Conservation (phyloP, 139 green algal genomes). For the Chlorella ohadii region DNA sequence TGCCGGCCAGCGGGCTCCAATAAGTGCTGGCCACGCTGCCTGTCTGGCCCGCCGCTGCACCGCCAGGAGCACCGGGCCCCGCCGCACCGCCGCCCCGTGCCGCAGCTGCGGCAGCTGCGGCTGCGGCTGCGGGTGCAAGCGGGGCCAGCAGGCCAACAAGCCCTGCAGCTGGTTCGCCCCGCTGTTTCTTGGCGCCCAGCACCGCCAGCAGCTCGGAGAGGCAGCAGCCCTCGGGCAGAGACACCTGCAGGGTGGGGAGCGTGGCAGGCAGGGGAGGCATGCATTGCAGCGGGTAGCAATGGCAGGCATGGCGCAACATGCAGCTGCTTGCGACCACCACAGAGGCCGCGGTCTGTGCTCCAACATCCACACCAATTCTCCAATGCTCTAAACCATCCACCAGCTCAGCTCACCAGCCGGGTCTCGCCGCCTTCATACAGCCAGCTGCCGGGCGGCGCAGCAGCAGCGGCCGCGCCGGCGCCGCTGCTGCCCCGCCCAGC, state of each 20-base stretch:
- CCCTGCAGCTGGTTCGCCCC: background rate
- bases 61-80: background rate
- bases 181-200: slow-evolving; percentile 25
- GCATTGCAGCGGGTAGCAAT: background rate
- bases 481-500: background rate
- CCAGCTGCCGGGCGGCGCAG: slow-evolving; percentile 10
- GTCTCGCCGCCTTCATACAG: slow-evolving; percentile 60
- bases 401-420: slow-evolving; percentile 62
- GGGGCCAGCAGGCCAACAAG: background rate
- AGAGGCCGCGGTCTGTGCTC: no score
- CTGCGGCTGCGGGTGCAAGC: background rate
- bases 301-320: background rate
- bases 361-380: no score
- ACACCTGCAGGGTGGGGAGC: background rate
- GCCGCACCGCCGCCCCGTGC: background rate
- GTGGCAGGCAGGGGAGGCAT: background rate
- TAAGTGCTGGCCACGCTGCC: background rate
- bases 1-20: background rate
- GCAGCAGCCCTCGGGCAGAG: slow-evolving; percentile 30
- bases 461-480: background rate
- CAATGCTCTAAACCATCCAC: no score
- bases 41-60: no score
- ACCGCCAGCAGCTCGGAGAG: slow-evolving; percentile 44
- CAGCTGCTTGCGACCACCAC: no score
- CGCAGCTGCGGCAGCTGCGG: background rate